phyloP scores from a whole-genome alignment of 179 eudicot species.

The Silene noctiflora region DNA sequence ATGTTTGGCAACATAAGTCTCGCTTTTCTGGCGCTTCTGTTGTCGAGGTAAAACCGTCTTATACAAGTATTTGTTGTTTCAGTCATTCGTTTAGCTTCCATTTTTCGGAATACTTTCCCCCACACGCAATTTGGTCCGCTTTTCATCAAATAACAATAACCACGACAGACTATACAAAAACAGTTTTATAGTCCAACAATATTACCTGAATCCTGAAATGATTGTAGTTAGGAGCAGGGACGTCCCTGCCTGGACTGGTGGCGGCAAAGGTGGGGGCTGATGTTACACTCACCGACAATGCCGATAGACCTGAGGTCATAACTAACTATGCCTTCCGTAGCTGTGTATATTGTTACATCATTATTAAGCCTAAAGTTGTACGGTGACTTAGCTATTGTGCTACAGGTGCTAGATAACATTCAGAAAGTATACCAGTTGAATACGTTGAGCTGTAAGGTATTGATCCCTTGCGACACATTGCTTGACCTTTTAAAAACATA shows the following conservation, averaged over 20 bases:
- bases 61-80: no score
- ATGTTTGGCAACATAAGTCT: slow-evolving; percentile 76
- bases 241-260: slow-evolving; percentile 87
- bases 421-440: slow-evolving; percentile 59
- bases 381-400: background rate
- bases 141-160: no score
- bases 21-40: slow-evolving; percentile 59
- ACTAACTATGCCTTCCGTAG: background rate
- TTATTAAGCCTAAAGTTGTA: background rate
- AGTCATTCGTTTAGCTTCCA: no score
- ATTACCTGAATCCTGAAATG: background rate
- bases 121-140: no score
- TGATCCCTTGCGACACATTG: background rate
- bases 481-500: background rate
- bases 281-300: slow-evolving; percentile 74
- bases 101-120: no score
- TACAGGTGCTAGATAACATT: slow-evolving; percentile 84
- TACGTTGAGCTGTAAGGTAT: slow-evolving; percentile 59
- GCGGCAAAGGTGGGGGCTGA: slow-evolving; percentile 86
- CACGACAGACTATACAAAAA: background rate
- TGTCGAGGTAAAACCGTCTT: slow-evolving; percentile 43
- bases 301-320: slow-evolving; percentile 54
- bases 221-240: slow-evolving; percentile 88
- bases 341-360: background rate
- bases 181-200: background rate